Evolutionary conservation across 495 filamentous ascomycete species (phyloP), one percentile per base, ranked within the genome.

Genomic region (Trichoderma orchidacearum): DNA sequence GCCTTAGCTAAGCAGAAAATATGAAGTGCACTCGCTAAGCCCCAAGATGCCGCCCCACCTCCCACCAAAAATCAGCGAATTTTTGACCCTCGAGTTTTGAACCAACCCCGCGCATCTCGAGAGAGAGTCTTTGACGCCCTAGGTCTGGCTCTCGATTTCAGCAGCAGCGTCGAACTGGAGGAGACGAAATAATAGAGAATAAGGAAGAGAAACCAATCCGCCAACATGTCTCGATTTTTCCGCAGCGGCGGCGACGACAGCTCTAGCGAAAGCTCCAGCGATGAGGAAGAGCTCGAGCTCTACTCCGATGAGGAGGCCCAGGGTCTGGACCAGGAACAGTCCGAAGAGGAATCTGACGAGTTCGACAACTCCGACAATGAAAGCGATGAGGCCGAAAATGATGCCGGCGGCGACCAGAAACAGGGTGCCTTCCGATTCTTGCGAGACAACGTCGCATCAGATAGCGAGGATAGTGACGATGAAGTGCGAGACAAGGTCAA

Each of bases 161-260:
- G 45, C 45, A 23, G 17, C 51, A 30, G 21, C 21, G 8, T 28
- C 18, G 41, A 25, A 48, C 18, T n/a, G n/a, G 41, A 17, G 21
- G 27, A 17, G 7, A 3, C 9, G 2, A 11, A 25, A 4, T 8
- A 9, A 7, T 13, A 29, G 36, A 45, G 8, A 18, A 50, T 5
- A 28, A 57, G n/a, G 29, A 27, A 25, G 15, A 8, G 21, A 30
- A 38, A 30, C 32, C 32, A 12, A 23, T 55, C 32, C 54, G 64
- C 60, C 66, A 83, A 60, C 56, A 90, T 90, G 85, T 97, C 93
- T 81, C 87, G 92, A 69, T 27, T 27, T n/a, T 98, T 98, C 77
- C 97, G 97, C 82, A 86, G 89, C 72, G 85, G 85, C 63, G 86
- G 85, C 70, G 87, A 89, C 74, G 91, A 90, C 78, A 91, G 90